Base-by-base conservation (phyloP, 202 grass and related monocot species). In the Carex sylvatica region DNA sequence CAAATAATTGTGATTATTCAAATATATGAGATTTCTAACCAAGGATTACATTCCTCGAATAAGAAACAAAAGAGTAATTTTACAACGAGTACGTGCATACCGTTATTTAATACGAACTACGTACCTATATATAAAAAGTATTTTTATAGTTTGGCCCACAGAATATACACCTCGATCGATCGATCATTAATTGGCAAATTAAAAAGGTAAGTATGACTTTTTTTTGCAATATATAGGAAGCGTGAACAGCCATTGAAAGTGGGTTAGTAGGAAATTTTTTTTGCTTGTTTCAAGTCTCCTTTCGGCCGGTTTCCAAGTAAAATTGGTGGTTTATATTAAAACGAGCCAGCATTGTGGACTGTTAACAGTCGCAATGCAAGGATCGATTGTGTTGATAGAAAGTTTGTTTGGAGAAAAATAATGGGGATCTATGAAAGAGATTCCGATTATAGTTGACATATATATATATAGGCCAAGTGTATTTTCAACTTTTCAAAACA, bases 161-260 rank as follows among this genome's bases (percentile, higher is more conserved):
- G n/a, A n/a, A n/a, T n/a, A n/a, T n/a, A n/a, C n/a, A n/a, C n/a
- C n/a, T n/a, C n/a, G n/a, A n/a, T n/a, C n/a, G n/a, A n/a, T n/a
- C n/a, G n/a, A n/a, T n/a, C n/a, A n/a, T n/a, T n/a, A n/a, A n/a
- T n/a, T n/a, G n/a, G n/a, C n/a, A n/a, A n/a, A n/a, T n/a, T n/a
- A n/a, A n/a, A n/a, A n/a, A n/a, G 9, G 5, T 54, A 74, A 54
- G 28, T 53, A 23, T 74, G 23, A 31, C 6, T 30, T 18, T 18
- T 54, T 28, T 16, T 31, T 16, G 7, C 47, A 74, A 54, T 14
- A 54, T 8, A 30, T 54, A 54, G 23, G 9, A 74, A 18, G 70
- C 35, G 3, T 18, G 22, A 65, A 28, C 79, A 66, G 61, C 79
- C 79, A 19, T 67, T 19, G 79, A 81, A 66, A 81, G 79, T 81